These are phyloP conservation scores for Schizochytrium sp. DNA, from an alignment of 108 stramenopile species.

Conservation along the genomic window DNA sequence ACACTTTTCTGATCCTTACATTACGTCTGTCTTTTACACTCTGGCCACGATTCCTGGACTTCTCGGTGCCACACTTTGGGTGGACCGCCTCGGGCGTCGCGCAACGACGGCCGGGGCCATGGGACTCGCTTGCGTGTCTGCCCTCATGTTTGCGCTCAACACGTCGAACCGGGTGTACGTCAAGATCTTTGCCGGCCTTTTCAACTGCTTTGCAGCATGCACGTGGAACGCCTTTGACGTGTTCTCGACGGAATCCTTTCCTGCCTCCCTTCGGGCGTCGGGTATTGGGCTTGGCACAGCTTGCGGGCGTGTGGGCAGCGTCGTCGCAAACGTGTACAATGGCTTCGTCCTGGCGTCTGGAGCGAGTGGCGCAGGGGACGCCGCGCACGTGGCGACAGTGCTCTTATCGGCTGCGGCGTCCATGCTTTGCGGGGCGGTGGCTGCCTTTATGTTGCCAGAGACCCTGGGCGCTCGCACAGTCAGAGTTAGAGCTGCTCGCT, in stretches of 20 bases:
- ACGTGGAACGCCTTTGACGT: constrained; percentile 15
- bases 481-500: too few relatives aligned
- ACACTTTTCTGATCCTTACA: constrained; percentile 6
- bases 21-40: constrained; percentile 5
- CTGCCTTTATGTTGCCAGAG: not conserved
- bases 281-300: not conserved
- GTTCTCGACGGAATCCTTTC: not conserved
- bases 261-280: not conserved
- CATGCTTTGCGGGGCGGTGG: not conserved
- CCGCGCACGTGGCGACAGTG: not conserved
- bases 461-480: not conserved
- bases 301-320: not conserved
- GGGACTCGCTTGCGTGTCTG: not conserved
- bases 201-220: not conserved
- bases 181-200: not conserved
- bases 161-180: not conserved
- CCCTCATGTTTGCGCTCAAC: not conserved
- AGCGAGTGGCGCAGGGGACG: not conserved
- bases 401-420: not conserved
- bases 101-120: not conserved
- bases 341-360: not conserved
- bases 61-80: not conserved
- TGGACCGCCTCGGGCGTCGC: not conserved
- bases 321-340: not conserved
- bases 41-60: not conserved